A percentile compares a stretch with the other conserved stretches of the same genome.
These are phyloP conservation scores for Zalaria sp. DNA, from an alignment of 2,329 filamentous ascomycete genomes.

Conservation along the genomic window DNA sequence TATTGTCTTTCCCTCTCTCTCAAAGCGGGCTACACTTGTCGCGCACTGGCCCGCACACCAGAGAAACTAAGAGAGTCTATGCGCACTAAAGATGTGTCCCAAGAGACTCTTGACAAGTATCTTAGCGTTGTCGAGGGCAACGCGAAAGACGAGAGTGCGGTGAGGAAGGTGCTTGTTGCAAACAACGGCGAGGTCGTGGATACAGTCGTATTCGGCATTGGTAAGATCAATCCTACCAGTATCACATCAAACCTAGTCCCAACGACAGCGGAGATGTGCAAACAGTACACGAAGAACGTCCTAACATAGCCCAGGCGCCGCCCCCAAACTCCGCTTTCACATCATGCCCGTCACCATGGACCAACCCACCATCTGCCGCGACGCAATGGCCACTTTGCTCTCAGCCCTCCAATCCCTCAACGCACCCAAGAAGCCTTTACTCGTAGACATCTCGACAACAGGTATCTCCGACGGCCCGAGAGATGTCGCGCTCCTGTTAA, in stretches of 20 bases:
- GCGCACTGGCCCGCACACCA: constrained; percentile 36
- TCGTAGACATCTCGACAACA: constrained; percentile 24
- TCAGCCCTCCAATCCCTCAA: constrained; percentile 13
- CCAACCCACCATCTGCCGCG: constrained; percentile 21
- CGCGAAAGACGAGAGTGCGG: constrained; percentile 25
- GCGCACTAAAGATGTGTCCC: constrained; percentile 22
- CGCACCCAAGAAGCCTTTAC: constrained; percentile 12
- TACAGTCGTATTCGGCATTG: constrained; percentile 34
- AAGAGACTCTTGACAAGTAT: constrained; percentile 19
- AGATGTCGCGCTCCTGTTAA: constrained; percentile 21
- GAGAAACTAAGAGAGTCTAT: constrained; percentile 33
- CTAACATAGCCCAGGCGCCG: constrained; percentile 6
- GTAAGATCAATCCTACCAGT: constrained; percentile 12
- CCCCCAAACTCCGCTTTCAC: constrained; percentile 2
- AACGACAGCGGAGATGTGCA: background rate
- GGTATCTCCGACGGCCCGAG: constrained; percentile 18
- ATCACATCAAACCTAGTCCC: constrained; percentile 5
- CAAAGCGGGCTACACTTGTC: constrained; percentile 28
- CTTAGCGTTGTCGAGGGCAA: constrained; percentile 36
- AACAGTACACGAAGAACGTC: background rate
- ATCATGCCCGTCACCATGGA: constrained; percentile 17
- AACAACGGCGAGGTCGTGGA: constrained; percentile 20
- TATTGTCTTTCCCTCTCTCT: constrained; percentile 30
- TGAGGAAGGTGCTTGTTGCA: constrained; percentile 24
- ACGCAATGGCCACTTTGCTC: constrained; percentile 17